Conservation (phyloP, 495 filamentous ascomycete species). For the Aspergillus haitiensis region DNA sequence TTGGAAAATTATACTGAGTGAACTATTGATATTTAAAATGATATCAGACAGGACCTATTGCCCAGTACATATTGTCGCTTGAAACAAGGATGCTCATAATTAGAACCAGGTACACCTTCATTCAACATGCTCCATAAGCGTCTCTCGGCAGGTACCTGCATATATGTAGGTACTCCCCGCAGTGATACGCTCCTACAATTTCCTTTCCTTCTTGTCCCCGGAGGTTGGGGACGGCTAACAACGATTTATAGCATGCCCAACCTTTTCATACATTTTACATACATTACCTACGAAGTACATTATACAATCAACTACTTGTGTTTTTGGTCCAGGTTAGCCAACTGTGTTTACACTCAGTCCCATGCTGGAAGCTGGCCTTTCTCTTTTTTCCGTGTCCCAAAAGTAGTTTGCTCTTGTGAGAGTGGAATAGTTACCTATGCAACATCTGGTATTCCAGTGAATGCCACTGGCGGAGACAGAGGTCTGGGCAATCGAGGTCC, state of each 20-base stretch:
- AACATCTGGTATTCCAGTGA: not conserved
- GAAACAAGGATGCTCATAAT: not conserved
- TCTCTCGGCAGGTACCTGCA: constrained; percentile 5
- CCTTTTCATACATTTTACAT: too few species aligned
- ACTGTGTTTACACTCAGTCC: too few species aligned
- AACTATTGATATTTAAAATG: too few species aligned
- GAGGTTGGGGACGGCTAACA: not conserved
- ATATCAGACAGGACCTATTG: too few species aligned
- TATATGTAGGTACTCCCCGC: not conserved
- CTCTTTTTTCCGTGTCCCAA: too few species aligned
- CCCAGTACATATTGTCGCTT: not conserved
- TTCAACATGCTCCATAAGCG: not conserved
- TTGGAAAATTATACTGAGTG: too few species aligned
- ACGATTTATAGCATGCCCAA: not conserved
- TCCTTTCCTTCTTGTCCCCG: not conserved
- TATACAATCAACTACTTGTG: too few species aligned
- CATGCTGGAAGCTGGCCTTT: too few species aligned
- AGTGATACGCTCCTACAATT: not conserved
- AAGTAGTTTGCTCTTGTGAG: not conserved
- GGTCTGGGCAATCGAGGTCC: not conserved
- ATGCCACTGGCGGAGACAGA: not conserved
- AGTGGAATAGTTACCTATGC: not conserved
- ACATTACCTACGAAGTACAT: too few species aligned
- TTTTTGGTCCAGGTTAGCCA: too few species aligned
- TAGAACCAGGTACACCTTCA: too few species aligned